A percentile compares a stretch with the other conserved stretches of the same genome.
These are phyloP conservation scores for Bruguiera sexangula DNA, from an alignment of 345 rosid species.

Conservation along the genomic window DNA sequence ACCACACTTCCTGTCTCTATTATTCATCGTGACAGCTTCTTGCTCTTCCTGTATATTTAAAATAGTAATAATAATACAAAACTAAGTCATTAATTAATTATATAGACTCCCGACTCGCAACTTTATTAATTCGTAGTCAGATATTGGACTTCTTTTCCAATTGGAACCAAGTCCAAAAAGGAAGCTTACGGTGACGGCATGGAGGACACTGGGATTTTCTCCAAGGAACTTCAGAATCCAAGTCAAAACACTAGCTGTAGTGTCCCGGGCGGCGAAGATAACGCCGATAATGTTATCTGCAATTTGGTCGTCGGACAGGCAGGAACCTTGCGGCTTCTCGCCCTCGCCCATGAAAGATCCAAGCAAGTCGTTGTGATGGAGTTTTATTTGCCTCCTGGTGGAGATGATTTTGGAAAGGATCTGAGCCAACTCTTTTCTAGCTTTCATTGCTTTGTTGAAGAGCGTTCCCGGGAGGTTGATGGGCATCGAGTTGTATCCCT, in stretches of 20 bases:
- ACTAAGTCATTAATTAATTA: not conserved
- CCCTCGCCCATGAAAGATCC: conserved; percentile 62
- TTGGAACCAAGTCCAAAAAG: not conserved
- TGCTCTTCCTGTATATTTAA: conserved; percentile 57
- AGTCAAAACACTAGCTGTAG: conserved; percentile 77
- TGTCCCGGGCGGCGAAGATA: conserved; percentile 86
- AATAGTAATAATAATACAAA: too few species aligned
- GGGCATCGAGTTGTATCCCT: conserved; percentile 98
- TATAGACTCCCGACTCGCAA: not conserved
- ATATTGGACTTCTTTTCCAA: too few species aligned
- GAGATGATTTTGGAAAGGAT: conserved; percentile 62
- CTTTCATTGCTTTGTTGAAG: conserved; percentile 81
- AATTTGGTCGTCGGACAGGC: conserved; percentile 65
- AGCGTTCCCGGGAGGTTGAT: conserved; percentile 87
- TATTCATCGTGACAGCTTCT: conserved; percentile 40
- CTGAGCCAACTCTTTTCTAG: conserved; percentile 70
- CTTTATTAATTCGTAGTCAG: too few species aligned
- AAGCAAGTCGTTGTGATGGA: conserved; percentile 51
- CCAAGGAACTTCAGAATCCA: conserved; percentile 83
- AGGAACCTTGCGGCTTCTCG: too few species aligned
- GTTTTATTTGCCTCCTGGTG: conserved; percentile 42
- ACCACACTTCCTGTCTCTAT: conserved; percentile 27
- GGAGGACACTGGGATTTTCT: conserved; percentile 61
- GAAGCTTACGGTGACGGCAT: conserved; percentile 68
- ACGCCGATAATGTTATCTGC: conserved; percentile 89